Percentiles rank a stretch among this genome's conserved stretches.
These are phyloP conservation scores for Isabelozyma gotoi DNA, from an alignment of 805 yeast genomes.

Conservation along the genomic window DNA sequence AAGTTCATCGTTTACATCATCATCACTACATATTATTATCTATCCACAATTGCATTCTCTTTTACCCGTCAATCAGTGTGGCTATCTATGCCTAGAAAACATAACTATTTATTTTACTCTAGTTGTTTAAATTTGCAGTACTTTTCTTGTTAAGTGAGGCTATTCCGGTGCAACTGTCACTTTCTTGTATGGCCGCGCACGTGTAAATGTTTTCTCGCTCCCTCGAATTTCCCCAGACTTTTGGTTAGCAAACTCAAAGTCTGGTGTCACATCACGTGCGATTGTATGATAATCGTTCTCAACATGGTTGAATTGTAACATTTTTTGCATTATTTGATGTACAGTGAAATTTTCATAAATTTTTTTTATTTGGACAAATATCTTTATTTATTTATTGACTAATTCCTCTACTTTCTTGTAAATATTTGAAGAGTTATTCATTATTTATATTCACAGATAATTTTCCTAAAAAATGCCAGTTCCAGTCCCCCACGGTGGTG, in stretches of 20 bases:
- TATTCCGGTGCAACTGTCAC: background rate
- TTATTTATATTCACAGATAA: background rate
- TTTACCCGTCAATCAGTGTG: background rate
- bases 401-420: too few relatives aligned
- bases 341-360: background rate
- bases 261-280: conserved; percentile 14
- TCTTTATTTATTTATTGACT: too few relatives aligned
- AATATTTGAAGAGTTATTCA: background rate
- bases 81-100: background rate
- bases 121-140: background rate
- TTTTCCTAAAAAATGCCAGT: conserved; percentile 47
- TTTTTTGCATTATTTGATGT: background rate
- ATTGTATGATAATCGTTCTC: conserved; percentile 13
- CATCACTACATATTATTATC: background rate
- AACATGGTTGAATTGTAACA: background rate
- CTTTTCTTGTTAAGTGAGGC: background rate
- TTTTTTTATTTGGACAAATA: too few relatives aligned
- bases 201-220: too few relatives aligned
- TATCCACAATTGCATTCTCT: background rate
- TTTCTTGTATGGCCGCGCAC: background rate
- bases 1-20: too few relatives aligned
- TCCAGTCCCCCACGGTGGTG: conserved; percentile 88
- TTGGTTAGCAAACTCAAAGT: background rate
- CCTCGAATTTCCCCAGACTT: background rate
- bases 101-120: too few relatives aligned